Conservation (phyloP, 2,329 filamentous ascomycete species). For the Ascochyta viciae-villosae region DNA sequence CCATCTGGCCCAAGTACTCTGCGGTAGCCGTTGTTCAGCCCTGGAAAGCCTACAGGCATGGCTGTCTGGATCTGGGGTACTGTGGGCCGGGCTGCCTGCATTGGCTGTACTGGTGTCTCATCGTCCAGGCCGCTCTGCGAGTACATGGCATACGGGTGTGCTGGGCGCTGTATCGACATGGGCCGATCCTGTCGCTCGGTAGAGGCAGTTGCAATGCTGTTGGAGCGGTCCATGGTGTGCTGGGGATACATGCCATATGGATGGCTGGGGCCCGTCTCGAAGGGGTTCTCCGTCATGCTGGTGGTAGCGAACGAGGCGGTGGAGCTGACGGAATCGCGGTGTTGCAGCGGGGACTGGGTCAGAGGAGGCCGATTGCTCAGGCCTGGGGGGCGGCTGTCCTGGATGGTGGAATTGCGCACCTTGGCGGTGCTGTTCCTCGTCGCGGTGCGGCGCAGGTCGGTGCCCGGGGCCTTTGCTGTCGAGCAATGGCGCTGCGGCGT, state of each 20-base stretch:
- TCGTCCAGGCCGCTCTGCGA: slow-evolving; percentile 74
- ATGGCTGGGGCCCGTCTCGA: slow-evolving; percentile 78
- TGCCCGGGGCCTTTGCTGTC: slow-evolving; percentile 28
- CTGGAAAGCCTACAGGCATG: slow-evolving; percentile 78
- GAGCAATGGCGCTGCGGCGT: slow-evolving; percentile 34
- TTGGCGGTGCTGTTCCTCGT: slow-evolving; percentile 50
- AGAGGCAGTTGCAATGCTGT: slow-evolving; percentile 75
- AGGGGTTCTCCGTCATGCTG: slow-evolving; percentile 65
- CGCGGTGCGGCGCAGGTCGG: slow-evolving; percentile 40
- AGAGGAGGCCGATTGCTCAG: slow-evolving; percentile 33
- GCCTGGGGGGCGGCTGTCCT: slow-evolving; percentile 30
- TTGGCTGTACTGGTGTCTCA: slow-evolving; percentile 28
- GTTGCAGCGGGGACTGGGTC: slow-evolving; percentile 35
- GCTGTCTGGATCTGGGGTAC: slow-evolving; percentile 49
- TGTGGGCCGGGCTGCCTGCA: slow-evolving; percentile 33
- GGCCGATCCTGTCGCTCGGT: slow-evolving; percentile 67
- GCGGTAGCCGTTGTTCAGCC: slow-evolving; percentile 70
- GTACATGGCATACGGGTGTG: slow-evolving; percentile 88
- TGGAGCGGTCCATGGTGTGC: slow-evolving; percentile 61
- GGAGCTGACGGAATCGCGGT: slow-evolving; percentile 48
- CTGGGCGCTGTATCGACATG: slow-evolving; percentile 70
- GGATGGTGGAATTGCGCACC: slow-evolving; percentile 31
- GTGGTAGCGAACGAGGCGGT: slow-evolving; percentile 53
- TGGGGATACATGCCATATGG: slow-evolving; percentile 87
- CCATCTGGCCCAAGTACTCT: slow-evolving; percentile 78